Evolutionary conservation across 495 filamentous ascomycete genomes (phyloP), one percentile per base, ranked within the genome.

Genomic region (Venustampulla echinocandica): DNA sequence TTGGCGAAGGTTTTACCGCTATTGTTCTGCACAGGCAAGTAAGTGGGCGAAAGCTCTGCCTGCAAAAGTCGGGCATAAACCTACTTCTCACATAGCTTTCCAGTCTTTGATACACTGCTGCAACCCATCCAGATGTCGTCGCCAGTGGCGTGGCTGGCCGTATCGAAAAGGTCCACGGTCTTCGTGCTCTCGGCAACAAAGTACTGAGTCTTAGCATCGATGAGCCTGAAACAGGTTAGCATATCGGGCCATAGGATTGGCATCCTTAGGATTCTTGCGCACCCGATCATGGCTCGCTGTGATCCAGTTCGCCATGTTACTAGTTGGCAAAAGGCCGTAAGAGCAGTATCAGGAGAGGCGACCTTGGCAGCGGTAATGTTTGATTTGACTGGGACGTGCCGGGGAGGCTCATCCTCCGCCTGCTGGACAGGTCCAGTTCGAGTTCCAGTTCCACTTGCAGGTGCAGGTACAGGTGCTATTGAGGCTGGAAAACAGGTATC

Each of bases 311-410:
- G 64, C 56, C 56, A 58, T 46, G 52, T 41, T 37, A 50, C 79
- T 17, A 85, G 62, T 55, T 84, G 80, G 17, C 80, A 73, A 52
- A 85, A 71, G 0, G 76, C 77, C 0, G 75, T 79, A 15, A 87
- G 64, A n/a, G 74, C 76, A 2, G 74, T 66, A 57, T 85, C 84
- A 4, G 62, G 57, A 13, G 73, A 72, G 2, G 56, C 52, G 22
- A 74, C 47, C 5, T 73, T 70, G n/a, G 66, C 69, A 11, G 75
- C 50, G 30, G 75, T 71, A 4, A 69, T 66, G 47, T 68, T 65
- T 3, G 73, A 74, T 4, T 59, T 71, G 27, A 71, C 57, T 2
- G 62, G 59, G 10, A 61, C 49, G 44, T 72, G 62, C 50, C 61
- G 43, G 48, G 42, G 7, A 54, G 50, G 10, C 58, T 61, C 20